Conservation (phyloP, 345 rosid species). For the Kernera saxatilis region DNA sequence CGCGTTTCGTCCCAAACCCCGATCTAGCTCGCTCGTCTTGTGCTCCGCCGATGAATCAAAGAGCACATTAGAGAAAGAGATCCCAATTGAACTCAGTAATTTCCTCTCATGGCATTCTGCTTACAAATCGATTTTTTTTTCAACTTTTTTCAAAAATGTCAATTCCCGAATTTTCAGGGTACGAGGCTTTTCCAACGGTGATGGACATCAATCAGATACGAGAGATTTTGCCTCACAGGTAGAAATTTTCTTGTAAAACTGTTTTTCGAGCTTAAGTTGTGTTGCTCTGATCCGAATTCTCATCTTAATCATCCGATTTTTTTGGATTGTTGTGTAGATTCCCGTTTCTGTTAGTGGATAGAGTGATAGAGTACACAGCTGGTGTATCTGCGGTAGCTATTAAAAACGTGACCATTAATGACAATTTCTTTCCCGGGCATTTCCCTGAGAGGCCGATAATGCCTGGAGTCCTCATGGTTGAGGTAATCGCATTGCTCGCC, state of each 20-base stretch:
- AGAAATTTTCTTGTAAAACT: background rate
- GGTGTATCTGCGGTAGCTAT: slow-evolving; percentile 95
- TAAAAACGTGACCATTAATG: slow-evolving; percentile 95
- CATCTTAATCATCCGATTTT: background rate
- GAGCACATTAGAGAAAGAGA: slow-evolving; percentile 14
- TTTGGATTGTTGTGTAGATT: slow-evolving; percentile 44
- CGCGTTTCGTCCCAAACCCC: slow-evolving; percentile 10
- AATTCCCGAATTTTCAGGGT: slow-evolving; percentile 14
- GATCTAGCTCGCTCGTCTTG: slow-evolving; percentile 21
- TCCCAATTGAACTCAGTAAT: slow-evolving; percentile 32
- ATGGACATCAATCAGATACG: slow-evolving; percentile 89
- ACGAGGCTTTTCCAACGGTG: slow-evolving; percentile 39
- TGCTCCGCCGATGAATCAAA: slow-evolving; percentile 27
- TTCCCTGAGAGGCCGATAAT: slow-evolving; percentile 97
- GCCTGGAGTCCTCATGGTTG: slow-evolving; percentile 99
- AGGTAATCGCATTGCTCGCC: slow-evolving; percentile 41
- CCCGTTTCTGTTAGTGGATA: slow-evolving; percentile 97
- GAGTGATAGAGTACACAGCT: slow-evolving; percentile 89
- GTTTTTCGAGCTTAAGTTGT: background rate
- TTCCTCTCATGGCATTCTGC: background rate
- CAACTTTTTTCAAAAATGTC: background rate
- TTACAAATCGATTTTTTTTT: background rate
- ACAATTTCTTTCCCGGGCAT: slow-evolving; percentile 98
- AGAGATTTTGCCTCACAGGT: slow-evolving; percentile 93
- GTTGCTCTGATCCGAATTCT: background rate